Percentiles rank a stretch among this genome's conserved stretches.
Conservation (phyloP, 2,329 filamentous ascomycete genomes). For the Cladosporium velox region DNA sequence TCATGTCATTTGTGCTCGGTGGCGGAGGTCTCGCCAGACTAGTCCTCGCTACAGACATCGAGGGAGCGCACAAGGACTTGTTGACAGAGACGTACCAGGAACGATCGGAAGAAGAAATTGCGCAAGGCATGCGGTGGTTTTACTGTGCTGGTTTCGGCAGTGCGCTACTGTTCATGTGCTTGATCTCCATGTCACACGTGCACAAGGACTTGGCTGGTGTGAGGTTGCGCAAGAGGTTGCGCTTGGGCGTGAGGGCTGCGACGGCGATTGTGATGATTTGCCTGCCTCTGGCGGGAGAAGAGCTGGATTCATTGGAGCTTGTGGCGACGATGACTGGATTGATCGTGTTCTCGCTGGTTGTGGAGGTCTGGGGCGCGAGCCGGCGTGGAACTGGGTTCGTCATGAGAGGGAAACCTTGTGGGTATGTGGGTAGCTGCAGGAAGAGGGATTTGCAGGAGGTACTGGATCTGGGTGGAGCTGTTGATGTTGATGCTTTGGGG, state of each 20-base stretch:
- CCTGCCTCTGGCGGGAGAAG: conserved; percentile 50
- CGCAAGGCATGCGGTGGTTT: conserved; percentile 59
- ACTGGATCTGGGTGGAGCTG: neutral
- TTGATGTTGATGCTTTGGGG: conserved; percentile 16
- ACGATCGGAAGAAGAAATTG: conserved; percentile 54
- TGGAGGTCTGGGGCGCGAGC: conserved; percentile 39
- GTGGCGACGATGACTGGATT: conserved; percentile 44
- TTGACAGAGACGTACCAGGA: conserved; percentile 55
- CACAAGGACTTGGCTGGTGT: conserved; percentile 56
- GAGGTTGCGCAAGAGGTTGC: conserved; percentile 53
- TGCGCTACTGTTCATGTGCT: conserved; percentile 55
- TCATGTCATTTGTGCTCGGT: conserved; percentile 64
- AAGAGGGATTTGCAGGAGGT: conserved; percentile 36
- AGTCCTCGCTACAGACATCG: conserved; percentile 59
- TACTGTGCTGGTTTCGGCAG: conserved; percentile 65
- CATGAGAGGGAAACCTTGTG: conserved; percentile 24
- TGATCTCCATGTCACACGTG: conserved; percentile 58
- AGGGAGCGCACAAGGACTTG: conserved; percentile 49
- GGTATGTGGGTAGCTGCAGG: conserved; percentile 41
- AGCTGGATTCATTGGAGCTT: conserved; percentile 41
- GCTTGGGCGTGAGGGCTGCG: conserved; percentile 53
- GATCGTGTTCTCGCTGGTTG: conserved; percentile 37
- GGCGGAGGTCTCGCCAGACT: conserved; percentile 60
- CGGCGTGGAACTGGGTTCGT: conserved; percentile 26
- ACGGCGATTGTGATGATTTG: conserved; percentile 57